These are phyloP conservation scores for Ilex aquifolium DNA, from an alignment of 257 asterid genomes.

Conservation along the genomic window DNA sequence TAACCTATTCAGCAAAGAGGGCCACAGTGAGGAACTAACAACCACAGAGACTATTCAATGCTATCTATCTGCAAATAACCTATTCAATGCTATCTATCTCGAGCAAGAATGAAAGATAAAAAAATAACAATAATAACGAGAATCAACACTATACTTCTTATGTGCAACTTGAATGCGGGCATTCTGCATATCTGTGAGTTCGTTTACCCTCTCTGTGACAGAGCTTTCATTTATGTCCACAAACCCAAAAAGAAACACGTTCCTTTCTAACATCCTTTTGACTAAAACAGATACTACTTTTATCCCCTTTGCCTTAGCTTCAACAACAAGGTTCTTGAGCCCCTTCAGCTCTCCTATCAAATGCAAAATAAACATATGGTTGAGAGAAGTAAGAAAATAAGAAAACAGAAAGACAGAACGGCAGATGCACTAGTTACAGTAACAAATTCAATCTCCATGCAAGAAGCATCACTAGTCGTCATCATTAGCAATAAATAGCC, in stretches of 20 bases:
- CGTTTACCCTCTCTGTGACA: constrained; percentile 56
- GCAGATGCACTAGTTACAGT: too few species aligned
- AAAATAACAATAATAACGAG: background rate
- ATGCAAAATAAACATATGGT: constrained; percentile 9
- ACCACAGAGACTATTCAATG: background rate
- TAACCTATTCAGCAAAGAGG: constrained; percentile 39
- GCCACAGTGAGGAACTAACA: constrained; percentile 18
- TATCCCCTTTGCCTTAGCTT: constrained; percentile 47
- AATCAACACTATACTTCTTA: constrained; percentile 39
- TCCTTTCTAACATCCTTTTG: constrained; percentile 61
- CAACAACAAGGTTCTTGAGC: constrained; percentile 40
- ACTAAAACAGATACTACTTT: constrained; percentile 48
- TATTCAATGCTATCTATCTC: background rate
- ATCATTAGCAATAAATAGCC: too few species aligned
- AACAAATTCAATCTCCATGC: too few species aligned
- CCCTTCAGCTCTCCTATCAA: constrained; percentile 56
- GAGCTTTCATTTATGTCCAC: constrained; percentile 64
- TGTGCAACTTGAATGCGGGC: constrained; percentile 60
- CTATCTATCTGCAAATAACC: background rate
- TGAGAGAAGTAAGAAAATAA: background rate
- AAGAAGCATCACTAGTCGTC: too few species aligned
- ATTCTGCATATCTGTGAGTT: constrained; percentile 55
- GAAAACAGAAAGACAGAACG: background rate
- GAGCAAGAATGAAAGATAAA: background rate
- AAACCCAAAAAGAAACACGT: constrained; percentile 70